A percentile compares a stretch with the other conserved stretches of the same genome.
Evolutionary conservation across 768 basidiomycete genomes (phyloP).

Genomic region (Suillus fuscotomentosus): DNA sequence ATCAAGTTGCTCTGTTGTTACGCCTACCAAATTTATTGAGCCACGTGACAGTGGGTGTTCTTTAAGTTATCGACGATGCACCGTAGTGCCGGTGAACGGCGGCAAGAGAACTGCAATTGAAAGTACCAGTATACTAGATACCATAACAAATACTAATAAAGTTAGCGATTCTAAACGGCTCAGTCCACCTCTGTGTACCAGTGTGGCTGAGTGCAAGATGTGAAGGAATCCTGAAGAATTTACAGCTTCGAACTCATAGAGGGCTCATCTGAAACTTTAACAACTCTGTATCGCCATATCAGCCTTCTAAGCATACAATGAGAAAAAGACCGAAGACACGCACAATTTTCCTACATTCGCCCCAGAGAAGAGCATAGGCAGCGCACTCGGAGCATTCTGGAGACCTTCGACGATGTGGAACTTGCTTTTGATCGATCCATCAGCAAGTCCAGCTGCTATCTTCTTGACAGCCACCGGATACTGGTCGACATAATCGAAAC

Average conservation of each 20-base stretch:
- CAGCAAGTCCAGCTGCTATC: slow-evolving; percentile 53
- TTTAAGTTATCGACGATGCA: neutral
- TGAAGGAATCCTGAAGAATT: neutral
- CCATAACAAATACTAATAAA: neutral
- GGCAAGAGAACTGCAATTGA: neutral
- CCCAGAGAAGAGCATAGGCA: slow-evolving; percentile 71
- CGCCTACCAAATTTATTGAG: neutral
- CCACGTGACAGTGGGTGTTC: neutral
- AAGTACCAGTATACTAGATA: neutral
- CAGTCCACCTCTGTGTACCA: neutral
- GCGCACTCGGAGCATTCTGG: slow-evolving; percentile 67
- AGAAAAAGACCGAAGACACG: slow-evolving; percentile 6
- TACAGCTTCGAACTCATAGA: slow-evolving; percentile 8
- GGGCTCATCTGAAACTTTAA: slow-evolving; percentile 51
- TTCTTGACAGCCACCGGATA: slow-evolving; percentile 59
- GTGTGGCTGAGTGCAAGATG: neutral
- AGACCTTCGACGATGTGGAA: slow-evolving; percentile 80
- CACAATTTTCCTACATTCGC: slow-evolving; percentile 81
- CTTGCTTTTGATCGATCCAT: slow-evolving; percentile 74
- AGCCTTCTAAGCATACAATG: neutral
- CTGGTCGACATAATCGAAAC: slow-evolving; percentile 70
- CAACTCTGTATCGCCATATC: slow-evolving; percentile 40
- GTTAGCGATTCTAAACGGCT: neutral
- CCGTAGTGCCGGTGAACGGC: neutral
- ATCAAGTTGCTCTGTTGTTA: neutral